Conservation (phyloP, 2,329 filamentous ascomycete genomes). For the Aspergillus sp. region DNA sequence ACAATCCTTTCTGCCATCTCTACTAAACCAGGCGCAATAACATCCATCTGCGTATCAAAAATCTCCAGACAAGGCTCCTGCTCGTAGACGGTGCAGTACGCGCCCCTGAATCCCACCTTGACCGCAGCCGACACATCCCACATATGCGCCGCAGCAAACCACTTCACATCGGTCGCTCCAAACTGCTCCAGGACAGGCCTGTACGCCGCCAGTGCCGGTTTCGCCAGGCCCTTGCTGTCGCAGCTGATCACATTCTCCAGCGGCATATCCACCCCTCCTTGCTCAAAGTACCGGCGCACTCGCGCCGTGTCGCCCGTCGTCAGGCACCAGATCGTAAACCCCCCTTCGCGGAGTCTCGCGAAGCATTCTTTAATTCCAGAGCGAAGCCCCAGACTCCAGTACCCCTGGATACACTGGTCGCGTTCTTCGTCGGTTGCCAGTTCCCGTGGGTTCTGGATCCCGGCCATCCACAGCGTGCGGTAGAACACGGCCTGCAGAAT, state of each 20-base stretch:
- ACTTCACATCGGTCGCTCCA: conserved; percentile 41
- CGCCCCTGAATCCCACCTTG: conserved; percentile 53
- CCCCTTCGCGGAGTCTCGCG: conserved; percentile 42
- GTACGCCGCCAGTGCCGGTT: conserved; percentile 53
- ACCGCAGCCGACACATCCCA: conserved; percentile 59
- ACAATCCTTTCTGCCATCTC: conserved; percentile 49
- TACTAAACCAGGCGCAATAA: conserved; percentile 47
- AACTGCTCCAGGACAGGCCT: conserved; percentile 45
- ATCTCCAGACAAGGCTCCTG: conserved; percentile 52
- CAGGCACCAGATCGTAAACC: conserved; percentile 56
- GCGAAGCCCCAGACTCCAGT: conserved; percentile 33
- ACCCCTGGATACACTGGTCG: conserved; percentile 38
- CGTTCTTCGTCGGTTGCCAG: conserved; percentile 43
- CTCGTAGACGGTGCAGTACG: conserved; percentile 56
- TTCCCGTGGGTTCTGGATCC: conserved; percentile 38
- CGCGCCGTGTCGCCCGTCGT: conserved; percentile 53
- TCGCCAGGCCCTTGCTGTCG: conserved; percentile 50
- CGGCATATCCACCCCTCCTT: conserved; percentile 51
- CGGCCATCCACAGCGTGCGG: conserved; percentile 43
- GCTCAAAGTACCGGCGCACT: conserved; percentile 55
- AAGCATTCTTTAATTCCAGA: conserved; percentile 40
- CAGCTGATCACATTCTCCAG: conserved; percentile 54
- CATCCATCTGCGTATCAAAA: conserved; percentile 53
- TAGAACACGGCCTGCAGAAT: conserved; percentile 46
- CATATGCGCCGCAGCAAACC: conserved; percentile 62